Percentiles rank a stretch among this genome's conserved stretches.
These are phyloP conservation scores for Aspergillus sp. DNA, from an alignment of 2,329 filamentous ascomycete species.

Conservation along the genomic window DNA sequence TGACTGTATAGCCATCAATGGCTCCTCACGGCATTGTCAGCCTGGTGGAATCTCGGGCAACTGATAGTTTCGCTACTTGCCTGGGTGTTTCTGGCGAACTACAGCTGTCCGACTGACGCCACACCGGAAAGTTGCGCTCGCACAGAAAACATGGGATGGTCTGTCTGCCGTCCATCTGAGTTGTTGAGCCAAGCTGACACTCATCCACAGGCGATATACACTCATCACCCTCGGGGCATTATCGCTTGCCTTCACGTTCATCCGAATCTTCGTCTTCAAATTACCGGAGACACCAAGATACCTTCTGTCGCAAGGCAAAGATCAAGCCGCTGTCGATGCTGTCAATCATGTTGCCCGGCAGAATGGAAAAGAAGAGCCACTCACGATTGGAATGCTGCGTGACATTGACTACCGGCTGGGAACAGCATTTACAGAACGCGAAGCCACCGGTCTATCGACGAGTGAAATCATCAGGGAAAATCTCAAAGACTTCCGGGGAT, in stretches of 20 bases:
- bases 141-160: constrained; percentile 30
- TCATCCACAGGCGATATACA: constrained; percentile 22
- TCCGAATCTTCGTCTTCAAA: constrained; percentile 28
- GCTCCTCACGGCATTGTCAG: constrained; percentile 39
- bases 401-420: constrained; percentile 27
- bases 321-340: constrained; percentile 49
- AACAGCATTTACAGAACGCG: neutral
- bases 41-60: constrained; percentile 52
- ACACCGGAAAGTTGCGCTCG: constrained; percentile 22
- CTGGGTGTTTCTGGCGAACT: constrained; percentile 32
- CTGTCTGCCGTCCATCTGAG: neutral
- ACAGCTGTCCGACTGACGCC: constrained; percentile 24
- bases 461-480: constrained; percentile 30
- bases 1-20: constrained; percentile 22
- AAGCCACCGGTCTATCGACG: constrained; percentile 15
- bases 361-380: constrained; percentile 25
- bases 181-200: neutral
- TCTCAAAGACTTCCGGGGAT: constrained; percentile 26
- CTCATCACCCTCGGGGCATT: constrained; percentile 27
- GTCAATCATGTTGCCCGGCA: constrained; percentile 41
- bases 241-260: constrained; percentile 24
- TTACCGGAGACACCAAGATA: constrained; percentile 31
- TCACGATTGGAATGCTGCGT: constrained; percentile 31
- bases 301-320: constrained; percentile 30
- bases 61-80: constrained; percentile 30